Percentiles rank a stretch among this genome's conserved stretches.
phyloP scores from a whole-genome alignment of 768 basidiomycete species.

The Lentinula boryana region DNA sequence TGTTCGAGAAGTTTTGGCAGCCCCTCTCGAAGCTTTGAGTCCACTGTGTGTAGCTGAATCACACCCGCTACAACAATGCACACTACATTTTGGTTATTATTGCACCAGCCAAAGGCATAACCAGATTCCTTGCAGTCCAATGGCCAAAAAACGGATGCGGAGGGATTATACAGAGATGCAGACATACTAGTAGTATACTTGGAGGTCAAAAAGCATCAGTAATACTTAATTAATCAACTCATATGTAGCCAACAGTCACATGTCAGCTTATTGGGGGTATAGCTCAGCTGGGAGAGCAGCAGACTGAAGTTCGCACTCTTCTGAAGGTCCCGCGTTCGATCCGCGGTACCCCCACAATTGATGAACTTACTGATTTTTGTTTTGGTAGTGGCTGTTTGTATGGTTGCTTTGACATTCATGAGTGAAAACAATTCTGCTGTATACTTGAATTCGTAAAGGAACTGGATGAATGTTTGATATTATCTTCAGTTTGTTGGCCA shows the following conservation, averaged over 20 bases:
- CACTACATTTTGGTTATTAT: constrained; percentile 40
- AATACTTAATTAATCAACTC: background rate
- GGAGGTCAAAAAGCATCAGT: background rate
- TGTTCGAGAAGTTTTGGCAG: background rate
- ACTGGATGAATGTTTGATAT: no score
- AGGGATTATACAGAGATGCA: background rate
- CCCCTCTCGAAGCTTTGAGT: background rate
- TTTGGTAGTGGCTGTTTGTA: no score
- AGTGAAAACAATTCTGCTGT: no score
- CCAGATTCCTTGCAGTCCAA: constrained; percentile 38
- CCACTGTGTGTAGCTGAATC: constrained; percentile 19
- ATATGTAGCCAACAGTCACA: no score
- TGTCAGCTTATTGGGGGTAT: constrained; percentile 13
- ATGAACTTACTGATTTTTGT: no score
- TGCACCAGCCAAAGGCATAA: constrained; percentile 54
- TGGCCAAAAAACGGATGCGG: constrained; percentile 50
- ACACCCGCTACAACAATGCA: constrained; percentile 34
- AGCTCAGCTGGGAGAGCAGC: constrained; percentile 33
- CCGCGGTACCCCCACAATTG: constrained; percentile 42
- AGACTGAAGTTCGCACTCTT: constrained; percentile 24
- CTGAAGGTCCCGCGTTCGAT: constrained; percentile 54
- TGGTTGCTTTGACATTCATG: no score
- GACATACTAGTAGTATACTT: background rate
- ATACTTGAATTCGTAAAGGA: no score
- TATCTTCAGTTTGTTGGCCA: no score